Conservation (phyloP, 306 rosid species). For the Pueraria montana region DNA sequence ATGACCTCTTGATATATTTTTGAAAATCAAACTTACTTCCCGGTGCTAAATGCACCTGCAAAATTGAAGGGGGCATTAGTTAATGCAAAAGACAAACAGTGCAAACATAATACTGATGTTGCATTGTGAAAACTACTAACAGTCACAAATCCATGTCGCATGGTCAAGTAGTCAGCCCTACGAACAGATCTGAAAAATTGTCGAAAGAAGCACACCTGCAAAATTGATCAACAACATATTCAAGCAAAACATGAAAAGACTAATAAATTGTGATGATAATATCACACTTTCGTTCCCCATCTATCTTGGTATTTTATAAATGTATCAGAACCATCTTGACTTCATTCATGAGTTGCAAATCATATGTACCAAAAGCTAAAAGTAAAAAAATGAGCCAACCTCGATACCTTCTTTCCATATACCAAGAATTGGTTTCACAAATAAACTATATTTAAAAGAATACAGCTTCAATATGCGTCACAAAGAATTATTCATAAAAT, state of each 20-base stretch:
- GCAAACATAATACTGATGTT: background rate
- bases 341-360: background rate
- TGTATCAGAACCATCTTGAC: background rate
- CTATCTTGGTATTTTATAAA: constrained; percentile 6
- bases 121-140: constrained; percentile 60
- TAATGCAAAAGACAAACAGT: background rate
- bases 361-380: background rate
- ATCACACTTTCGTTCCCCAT: background rate
- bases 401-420: background rate
- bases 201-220: constrained; percentile 86
- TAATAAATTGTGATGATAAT: background rate
- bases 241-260: constrained; percentile 25
- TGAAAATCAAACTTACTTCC: constrained; percentile 97
- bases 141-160: constrained; percentile 90
- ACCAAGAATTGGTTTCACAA: background rate
- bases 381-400: background rate
- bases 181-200: constrained; percentile 97
- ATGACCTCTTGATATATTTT: constrained; percentile 89
- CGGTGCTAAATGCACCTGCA: constrained; percentile 93
- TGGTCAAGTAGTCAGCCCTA: constrained; percentile 86
- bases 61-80: background rate
- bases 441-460: too few relatives aligned
- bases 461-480: background rate
- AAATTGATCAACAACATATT: constrained; percentile 31
- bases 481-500: background rate